Evolutionary conservation across 2,329 filamentous ascomycete genomes (phyloP), one percentile per base, ranked within the genome.

Genomic region (Geoglossum cookeanum): DNA sequence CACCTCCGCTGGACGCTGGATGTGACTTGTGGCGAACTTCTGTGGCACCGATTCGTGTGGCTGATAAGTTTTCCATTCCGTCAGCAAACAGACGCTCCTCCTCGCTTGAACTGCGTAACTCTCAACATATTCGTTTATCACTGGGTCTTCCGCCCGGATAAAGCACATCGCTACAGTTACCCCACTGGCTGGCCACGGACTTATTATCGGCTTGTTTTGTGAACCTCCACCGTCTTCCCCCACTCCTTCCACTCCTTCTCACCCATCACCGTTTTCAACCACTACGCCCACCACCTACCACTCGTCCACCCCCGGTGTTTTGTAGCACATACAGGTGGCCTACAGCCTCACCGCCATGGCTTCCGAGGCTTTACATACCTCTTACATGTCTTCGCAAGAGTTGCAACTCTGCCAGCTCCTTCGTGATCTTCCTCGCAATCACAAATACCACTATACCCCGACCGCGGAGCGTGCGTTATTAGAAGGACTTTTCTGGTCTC

Each of bases 321-420:
- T 37, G 1, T 15, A 22, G 9, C 13, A 22, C 15, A 5, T 4
- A 22, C 4, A 7, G 9, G 15, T 22, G 42, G 22, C 22, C n/a
- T 45, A 17, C 5, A 22, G 42, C 42, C 3, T 45, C 42, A 22
- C 3, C 27, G n/a, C 29, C 17, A 48, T 29, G 17, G 29, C 35
- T 45, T 15, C 54, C 22, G 17, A 56, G 54, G 45, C 39, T 33
- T 35, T 8, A 3, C 45, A 45, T 29, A 22, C 35, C 6, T 4
- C 33, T 15, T 52, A 52, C 49, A 35, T 53, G 61, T 72, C 74
- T 60, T 68, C 72, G 65, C 72, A 75, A 64, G 89, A 95, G 76
- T 83, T 78, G 72, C 82, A 85, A 74, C 85, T 97, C 71, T 90
- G 86, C 69, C 80, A 85, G 68, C 81, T 87, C 65, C 79, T 98